A percentile compares a stretch with the other conserved stretches of the same genome.
These are phyloP conservation scores for Dysphania ambrosioides DNA, from an alignment of 148 eudicot genomes.

Conservation along the genomic window DNA sequence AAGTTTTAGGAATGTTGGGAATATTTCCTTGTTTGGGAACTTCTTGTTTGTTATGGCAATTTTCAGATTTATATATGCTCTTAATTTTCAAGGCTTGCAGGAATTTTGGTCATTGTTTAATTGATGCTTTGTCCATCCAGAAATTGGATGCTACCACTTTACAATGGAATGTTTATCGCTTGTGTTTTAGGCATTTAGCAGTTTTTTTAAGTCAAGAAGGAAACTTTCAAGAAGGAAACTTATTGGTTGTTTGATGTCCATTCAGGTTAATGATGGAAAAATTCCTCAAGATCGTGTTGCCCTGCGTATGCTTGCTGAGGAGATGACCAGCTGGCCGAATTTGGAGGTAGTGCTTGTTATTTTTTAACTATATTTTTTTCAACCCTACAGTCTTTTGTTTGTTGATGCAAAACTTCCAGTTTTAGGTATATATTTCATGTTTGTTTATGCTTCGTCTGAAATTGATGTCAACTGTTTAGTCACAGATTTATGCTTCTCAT, in stretches of 20 bases:
- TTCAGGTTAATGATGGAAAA: slow-evolving; percentile 79
- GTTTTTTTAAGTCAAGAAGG: neutral
- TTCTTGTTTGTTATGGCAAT: neutral
- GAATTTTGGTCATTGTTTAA: no score
- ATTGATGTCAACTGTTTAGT: neutral
- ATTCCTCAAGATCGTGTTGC: slow-evolving; percentile 62
- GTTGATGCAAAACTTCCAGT: neutral
- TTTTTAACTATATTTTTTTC: neutral
- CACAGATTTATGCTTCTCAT: neutral
- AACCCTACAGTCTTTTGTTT: neutral
- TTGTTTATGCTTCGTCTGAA: neutral
- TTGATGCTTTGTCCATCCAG: no score
- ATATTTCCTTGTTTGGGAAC: neutral
- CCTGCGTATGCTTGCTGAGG: slow-evolving; percentile 74
- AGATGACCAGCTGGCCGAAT: slow-evolving; percentile 86
- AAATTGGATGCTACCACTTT: neutral
- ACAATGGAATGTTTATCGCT: no score
- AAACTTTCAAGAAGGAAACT: neutral
- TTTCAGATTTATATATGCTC: neutral
- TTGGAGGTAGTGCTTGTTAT: slow-evolving; percentile 63
- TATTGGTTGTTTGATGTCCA: slow-evolving; percentile 1
- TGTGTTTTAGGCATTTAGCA: neutral
- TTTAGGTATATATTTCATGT: neutral
- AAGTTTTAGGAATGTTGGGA: neutral
- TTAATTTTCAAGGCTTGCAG: no score